Percentiles rank a stretch among this genome's conserved stretches.
Evolutionary conservation across 331 rosid genomes (phyloP).

Genomic region (Malus hybrid): DNA sequence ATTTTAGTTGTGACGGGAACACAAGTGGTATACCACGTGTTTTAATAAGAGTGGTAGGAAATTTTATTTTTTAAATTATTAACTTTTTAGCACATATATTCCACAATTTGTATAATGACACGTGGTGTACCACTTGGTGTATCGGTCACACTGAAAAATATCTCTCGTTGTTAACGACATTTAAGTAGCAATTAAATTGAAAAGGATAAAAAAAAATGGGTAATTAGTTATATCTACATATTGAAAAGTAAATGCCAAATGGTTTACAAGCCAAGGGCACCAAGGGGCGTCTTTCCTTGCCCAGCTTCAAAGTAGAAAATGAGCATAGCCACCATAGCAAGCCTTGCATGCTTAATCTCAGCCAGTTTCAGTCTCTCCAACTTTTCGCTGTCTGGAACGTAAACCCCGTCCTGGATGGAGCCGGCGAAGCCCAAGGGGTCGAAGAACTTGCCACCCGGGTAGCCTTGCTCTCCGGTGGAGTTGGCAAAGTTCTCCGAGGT

Average conservation of each 20-base stretch:
- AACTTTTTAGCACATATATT: no score
- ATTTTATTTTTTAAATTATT: no score
- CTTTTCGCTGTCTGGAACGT: slow-evolving; percentile 72
- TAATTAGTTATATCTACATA: slow-evolving; percentile 37
- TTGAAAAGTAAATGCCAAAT: neutral
- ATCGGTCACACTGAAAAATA: no score
- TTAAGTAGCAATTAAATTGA: slow-evolving; percentile 1
- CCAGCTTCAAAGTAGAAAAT: slow-evolving; percentile 98
- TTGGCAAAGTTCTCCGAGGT: slow-evolving; percentile 84
- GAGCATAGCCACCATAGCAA: slow-evolving; percentile 96
- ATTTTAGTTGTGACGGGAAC: no score
- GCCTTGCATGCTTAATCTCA: slow-evolving; percentile 91
- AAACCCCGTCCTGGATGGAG: slow-evolving; percentile 50
- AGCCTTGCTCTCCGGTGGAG: slow-evolving; percentile 86
- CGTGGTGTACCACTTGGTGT: no score
- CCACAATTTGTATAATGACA: no score
- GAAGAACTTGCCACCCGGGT: slow-evolving; percentile 93
- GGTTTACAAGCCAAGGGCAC: slow-evolving; percentile 89
- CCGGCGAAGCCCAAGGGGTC: slow-evolving; percentile 83
- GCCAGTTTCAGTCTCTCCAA: slow-evolving; percentile 86
- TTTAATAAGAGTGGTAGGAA: no score
- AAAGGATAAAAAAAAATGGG: neutral
- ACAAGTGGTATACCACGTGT: no score
- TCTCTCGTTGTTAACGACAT: no score
- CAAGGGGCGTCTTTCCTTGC: slow-evolving; percentile 97